Percentiles rank a stretch among this genome's conserved stretches.
Evolutionary conservation across 345 rosid genomes (phyloP).

Genomic region (Acer yangbiense): DNA sequence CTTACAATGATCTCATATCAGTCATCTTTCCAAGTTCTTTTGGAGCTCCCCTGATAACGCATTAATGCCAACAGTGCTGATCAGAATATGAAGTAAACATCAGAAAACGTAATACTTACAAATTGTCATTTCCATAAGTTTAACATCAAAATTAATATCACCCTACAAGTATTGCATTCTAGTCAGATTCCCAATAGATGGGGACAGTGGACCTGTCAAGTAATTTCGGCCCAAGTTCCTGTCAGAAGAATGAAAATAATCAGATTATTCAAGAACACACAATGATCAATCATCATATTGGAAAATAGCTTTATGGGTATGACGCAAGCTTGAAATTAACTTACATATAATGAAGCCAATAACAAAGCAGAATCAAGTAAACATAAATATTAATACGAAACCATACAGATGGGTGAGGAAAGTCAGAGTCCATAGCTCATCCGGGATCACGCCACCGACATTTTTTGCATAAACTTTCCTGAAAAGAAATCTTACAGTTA

Average conservation of each 20-base stretch:
- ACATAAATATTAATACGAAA: background rate
- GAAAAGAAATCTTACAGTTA: conserved; percentile 9
- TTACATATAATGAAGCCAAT: too few relatives aligned
- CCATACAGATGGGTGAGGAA: conserved; percentile 48
- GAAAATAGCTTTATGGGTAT: too few relatives aligned
- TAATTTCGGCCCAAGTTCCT: too few relatives aligned
- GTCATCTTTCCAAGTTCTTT: too few relatives aligned
- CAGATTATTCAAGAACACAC: background rate
- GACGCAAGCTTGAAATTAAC: too few relatives aligned
- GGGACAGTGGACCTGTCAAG: too few relatives aligned
- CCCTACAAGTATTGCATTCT: conserved; percentile 66
- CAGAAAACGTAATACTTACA: background rate
- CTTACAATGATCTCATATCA: too few relatives aligned
- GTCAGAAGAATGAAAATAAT: background rate
- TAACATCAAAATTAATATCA: background rate
- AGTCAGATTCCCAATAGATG: conserved; percentile 37
- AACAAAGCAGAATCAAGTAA: background rate
- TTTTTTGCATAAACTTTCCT: conserved; percentile 40
- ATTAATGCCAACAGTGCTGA: conserved; percentile 55
- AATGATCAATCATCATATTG: background rate
- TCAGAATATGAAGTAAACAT: background rate
- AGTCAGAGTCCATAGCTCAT: conserved; percentile 52
- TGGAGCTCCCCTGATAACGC: too few relatives aligned
- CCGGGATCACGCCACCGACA: conserved; percentile 44
- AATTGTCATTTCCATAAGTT: background rate